Conservation (phyloP, 257 asterid genomes). For the Misopates orontium region DNA sequence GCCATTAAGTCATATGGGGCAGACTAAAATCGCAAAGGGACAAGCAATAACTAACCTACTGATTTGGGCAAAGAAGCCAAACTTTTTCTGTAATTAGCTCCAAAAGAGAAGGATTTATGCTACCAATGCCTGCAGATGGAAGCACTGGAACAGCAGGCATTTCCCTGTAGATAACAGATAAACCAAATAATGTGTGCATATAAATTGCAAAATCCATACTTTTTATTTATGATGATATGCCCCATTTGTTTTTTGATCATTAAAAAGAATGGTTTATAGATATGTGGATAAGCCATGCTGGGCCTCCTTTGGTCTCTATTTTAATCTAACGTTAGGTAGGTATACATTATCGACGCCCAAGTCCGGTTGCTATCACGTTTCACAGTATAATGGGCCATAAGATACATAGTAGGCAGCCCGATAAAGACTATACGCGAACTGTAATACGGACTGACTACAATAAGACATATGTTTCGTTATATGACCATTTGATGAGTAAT, state of each 20-base stretch:
- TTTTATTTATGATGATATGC: too few species aligned
- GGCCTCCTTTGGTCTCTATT: background rate
- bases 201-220: too few species aligned
- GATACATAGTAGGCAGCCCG: background rate
- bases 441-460: too few species aligned
- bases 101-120: slow-evolving; percentile 10
- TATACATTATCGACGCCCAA: background rate
- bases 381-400: background rate
- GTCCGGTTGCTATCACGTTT: slow-evolving; percentile 7
- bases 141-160: background rate
- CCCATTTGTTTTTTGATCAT: too few species aligned
- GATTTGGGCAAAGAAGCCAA: background rate
- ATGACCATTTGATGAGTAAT: too few species aligned
- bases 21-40: slow-evolving; percentile 9
- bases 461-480: background rate
- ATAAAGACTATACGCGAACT: background rate
- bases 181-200: too few species aligned
- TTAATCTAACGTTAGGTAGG: background rate
- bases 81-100: background rate
- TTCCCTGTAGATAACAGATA: background rate
- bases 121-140: slow-evolving; percentile 5
- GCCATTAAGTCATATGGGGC: slow-evolving; percentile 17
- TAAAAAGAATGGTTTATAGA: too few species aligned
- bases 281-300: background rate
- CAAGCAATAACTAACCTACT: background rate